Evolutionary conservation across 179 eudicot genomes (phyloP), one percentile per base, ranked within the genome.

Genomic region (Drosera spatulata): DNA sequence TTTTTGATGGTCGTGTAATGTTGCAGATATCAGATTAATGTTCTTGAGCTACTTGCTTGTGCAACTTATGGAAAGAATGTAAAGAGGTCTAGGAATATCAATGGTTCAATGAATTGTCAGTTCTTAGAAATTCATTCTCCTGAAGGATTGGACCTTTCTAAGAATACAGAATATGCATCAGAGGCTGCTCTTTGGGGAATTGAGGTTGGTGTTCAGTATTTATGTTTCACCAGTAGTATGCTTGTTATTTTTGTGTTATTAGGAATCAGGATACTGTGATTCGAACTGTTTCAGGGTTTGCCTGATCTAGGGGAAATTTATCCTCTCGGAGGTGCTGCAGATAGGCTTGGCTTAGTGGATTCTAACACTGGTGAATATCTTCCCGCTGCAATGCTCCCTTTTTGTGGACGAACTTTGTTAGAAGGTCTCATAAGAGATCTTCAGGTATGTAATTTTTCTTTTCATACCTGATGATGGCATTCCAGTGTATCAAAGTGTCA

Each of bases 331-430:
- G 99, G 99, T 73, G 80, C 99, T 61, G 99, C 94, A 40, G 99
- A 93, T 70, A 85, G 99, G 85, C 97, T 93, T 81, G 97, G 94
- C 58, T 84, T 93, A 67, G 91, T 89, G 60, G 97, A 93, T 70
- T 71, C 94, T 53, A 76, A 75, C 56, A 79, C 97, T 44, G 95
- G 94, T 67, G 99, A 93, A 77, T 89, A 85, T 71, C 97, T 93
- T 66, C 99, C 99, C 62, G 99, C 99, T 45, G 99, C 99, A 65
- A 85, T 89, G 97, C 97, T 93, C 77, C 99, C 97, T 12, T 93
- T 70, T 69, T 81, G 94, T 68, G 97, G 99, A 59, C 79, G 86
- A 62, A 86, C 99, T 60, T 76, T 93, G 72, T 78, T 93, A 71
- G 99, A 93, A 79, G 97, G 99, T 60, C 87, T 90, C 59, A 75